Percentiles rank a stretch among this genome's conserved stretches.
Evolutionary conservation across 2,329 filamentous ascomycete genomes (phyloP).

Genomic region (Taxawa tesnikishii): DNA sequence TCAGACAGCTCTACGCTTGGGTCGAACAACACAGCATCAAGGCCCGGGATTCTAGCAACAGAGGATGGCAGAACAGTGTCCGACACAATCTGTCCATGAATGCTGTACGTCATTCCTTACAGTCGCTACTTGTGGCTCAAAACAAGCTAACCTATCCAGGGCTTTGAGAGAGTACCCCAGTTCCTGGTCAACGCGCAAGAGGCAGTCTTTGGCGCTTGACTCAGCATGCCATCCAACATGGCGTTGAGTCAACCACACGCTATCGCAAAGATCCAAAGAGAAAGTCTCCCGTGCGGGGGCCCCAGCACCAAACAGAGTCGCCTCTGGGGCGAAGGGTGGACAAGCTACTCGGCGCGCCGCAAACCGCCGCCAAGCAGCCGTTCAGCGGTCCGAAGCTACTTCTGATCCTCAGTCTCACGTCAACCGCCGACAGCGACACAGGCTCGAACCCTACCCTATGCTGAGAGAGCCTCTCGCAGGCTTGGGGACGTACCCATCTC

Average conservation of each 20-base stretch:
- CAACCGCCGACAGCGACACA: background rate
- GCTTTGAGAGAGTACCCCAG: constrained; percentile 43
- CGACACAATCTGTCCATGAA: constrained; percentile 97
- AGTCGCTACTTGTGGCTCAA: constrained; percentile 3
- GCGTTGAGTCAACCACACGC: constrained; percentile 70
- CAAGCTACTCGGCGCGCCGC: constrained; percentile 5
- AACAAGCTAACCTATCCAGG: constrained; percentile 24
- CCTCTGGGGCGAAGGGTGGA: constrained; percentile 8
- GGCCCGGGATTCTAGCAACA: constrained; percentile 41
- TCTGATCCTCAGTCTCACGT: background rate
- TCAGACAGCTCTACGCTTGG: constrained; percentile 86
- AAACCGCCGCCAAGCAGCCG: background rate
- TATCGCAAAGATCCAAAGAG: constrained; percentile 31
- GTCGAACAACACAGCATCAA: constrained; percentile 74
- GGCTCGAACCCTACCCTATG: background rate
- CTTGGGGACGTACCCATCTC: no score
- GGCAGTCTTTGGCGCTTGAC: constrained; percentile 67
- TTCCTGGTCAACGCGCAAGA: constrained; percentile 45
- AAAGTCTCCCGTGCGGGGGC: constrained; percentile 4
- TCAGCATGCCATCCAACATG: constrained; percentile 55
- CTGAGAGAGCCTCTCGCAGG: background rate
- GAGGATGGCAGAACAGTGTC: constrained; percentile 90
- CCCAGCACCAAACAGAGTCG: constrained; percentile 7
- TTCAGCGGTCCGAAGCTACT: background rate
- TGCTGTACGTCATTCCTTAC: constrained; percentile 46